Evolutionary conservation across 371 early-diverging fungal species (phyloP).

Genomic region (Syncephalastrum racemosum): DNA sequence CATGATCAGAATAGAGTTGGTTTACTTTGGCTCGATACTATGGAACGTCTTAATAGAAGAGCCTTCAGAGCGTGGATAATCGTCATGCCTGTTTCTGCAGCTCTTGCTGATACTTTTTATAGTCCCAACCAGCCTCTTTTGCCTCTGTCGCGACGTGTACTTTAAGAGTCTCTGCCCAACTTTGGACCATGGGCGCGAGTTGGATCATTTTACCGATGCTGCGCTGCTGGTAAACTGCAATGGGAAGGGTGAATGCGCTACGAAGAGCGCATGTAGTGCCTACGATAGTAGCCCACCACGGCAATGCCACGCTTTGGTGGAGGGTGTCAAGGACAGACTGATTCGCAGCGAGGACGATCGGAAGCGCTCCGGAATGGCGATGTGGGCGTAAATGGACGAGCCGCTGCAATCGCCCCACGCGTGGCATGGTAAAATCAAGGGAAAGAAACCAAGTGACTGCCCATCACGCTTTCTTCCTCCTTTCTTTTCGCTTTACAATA

Average conservation of each 20-base stretch:
- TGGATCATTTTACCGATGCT: conserved; percentile 56
- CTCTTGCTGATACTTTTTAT: conserved; percentile 46
- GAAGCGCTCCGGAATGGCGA: conserved; percentile 10
- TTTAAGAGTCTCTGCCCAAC: conserved; percentile 64
- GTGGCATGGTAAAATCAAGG: too few relatives aligned
- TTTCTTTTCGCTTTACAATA: too few relatives aligned
- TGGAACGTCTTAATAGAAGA: background rate
- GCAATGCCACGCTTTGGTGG: conserved; percentile 44
- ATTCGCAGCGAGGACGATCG: conserved; percentile 42
- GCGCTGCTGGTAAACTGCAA: conserved; percentile 73
- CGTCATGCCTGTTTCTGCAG: conserved; percentile 50
- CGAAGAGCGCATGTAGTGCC: conserved; percentile 61
- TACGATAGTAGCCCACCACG: conserved; percentile 76
- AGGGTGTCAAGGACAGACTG: conserved; percentile 45
- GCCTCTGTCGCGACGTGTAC: conserved; percentile 46
- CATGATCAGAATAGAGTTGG: conserved; percentile 58
- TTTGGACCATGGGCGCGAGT: conserved; percentile 63
- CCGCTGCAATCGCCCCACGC: too few relatives aligned
- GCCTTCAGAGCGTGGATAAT: background rate
- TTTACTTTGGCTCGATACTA: conserved; percentile 61
- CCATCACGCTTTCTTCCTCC: too few relatives aligned
- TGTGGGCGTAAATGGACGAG: too few relatives aligned
- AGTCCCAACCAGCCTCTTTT: conserved; percentile 37
- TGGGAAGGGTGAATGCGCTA: conserved; percentile 65
- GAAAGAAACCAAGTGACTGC: too few relatives aligned